A percentile compares a stretch with the other conserved stretches of the same genome.
Conservation (phyloP, 306 rosid genomes). For the Prunus kanzakura region DNA sequence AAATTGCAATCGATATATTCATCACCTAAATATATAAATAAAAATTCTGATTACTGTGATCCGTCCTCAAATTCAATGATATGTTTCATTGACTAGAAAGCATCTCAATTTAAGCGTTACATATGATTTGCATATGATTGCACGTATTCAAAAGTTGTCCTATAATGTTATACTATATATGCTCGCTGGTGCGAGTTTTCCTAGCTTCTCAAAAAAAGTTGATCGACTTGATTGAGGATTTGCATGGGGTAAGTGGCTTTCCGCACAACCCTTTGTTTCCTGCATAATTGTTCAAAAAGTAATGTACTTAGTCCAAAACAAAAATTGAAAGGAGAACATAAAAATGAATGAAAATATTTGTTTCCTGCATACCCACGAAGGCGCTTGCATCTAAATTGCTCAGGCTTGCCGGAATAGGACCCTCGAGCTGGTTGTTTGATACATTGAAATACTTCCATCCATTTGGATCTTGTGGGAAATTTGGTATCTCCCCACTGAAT, state of each 20-base stretch:
- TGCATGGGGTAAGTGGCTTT: conserved; percentile 3
- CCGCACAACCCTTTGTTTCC: conserved; percentile 5
- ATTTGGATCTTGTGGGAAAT: conserved; percentile 18
- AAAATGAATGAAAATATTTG: too few relatives aligned
- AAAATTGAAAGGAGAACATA: background rate
- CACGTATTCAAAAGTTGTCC: too few relatives aligned
- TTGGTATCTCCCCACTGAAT: conserved; percentile 59
- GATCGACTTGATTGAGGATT: background rate
- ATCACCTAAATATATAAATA: too few relatives aligned
- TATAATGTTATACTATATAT: too few relatives aligned
- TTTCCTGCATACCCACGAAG: conserved; percentile 37
- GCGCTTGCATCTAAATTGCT: conserved; percentile 23
- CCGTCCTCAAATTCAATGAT: too few relatives aligned
- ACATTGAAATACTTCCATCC: conserved; percentile 40
- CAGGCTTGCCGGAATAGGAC: conserved; percentile 48
- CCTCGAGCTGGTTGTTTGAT: conserved; percentile 52
- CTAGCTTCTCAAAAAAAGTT: too few relatives aligned
- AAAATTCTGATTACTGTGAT: too few relatives aligned
- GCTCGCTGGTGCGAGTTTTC: too few relatives aligned
- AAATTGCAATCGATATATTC: too few relatives aligned
- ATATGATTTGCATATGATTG: too few relatives aligned
- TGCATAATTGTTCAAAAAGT: background rate
- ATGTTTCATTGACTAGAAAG: too few relatives aligned
- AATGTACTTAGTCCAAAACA: background rate
- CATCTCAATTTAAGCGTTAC: too few relatives aligned